Evolutionary conservation across 1,284 basidiomycete species (phyloP), one percentile per base, ranked within the genome.

Genomic region (Butyriboletus appendiculatus): DNA sequence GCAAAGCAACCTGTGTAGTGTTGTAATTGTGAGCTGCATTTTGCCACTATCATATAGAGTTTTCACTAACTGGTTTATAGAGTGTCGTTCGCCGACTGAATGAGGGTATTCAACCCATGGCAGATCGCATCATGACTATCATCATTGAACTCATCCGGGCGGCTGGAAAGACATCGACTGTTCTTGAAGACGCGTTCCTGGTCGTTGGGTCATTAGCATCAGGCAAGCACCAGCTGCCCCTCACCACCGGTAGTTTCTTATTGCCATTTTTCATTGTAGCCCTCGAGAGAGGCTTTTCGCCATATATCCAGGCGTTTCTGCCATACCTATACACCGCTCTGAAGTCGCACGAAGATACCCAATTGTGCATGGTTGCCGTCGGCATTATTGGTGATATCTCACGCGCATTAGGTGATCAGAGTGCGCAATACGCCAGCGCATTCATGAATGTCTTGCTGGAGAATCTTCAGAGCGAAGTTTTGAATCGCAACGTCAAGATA

Each of bases 161-260:
- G 32, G 87, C 94, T 22, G 87, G 91, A 54, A 98, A 96, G 77
- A 91, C 94, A 24, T 94, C 95, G 4, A 96, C 94, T 2, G 85
- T 98, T n/a, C 82, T 98, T 35, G 97, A 99, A 70, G 97, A 99
- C 68, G 93, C 94, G 4, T 98, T 99, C 81, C 81, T 98, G 34
- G 91, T 94, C 39, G 88, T 98, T 47, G 96, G 96, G n/a, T 86
- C 94, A 9, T 79, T 97, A 46, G 88, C 90, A 37, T 81, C 86
- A 49, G 84, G 88, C 83, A 65, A 50, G 76, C 59, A 22, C 37
- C 14, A 37, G 48, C 37, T 15, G 15, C 43, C 18, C 5, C 35
- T 53, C 11, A 14, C 26, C 49, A 32, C 3, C 55, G 10, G 37
- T 28, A 3, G 16, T 42, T 30, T 48, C 22, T 49, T 62, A 15